These are phyloP conservation scores for Phyllosticta capitalensis DNA, from an alignment of 2,329 filamentous ascomycete species.

Conservation along the genomic window DNA sequence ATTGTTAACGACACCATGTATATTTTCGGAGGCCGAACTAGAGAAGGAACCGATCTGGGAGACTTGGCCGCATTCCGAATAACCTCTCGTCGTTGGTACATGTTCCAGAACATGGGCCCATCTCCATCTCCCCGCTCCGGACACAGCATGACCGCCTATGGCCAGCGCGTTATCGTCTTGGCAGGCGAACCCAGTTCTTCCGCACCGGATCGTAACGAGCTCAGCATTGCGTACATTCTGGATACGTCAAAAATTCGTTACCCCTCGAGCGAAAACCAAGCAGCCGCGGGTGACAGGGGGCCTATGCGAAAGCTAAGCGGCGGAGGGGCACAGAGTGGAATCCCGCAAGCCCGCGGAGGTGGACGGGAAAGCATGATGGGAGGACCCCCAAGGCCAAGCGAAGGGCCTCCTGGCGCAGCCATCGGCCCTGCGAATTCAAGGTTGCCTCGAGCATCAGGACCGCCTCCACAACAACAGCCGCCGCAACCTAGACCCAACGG, in stretches of 20 bases:
- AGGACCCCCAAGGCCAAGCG: slow-evolving; percentile 9
- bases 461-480: slow-evolving; percentile 55
- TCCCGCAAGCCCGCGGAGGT: slow-evolving; percentile 29
- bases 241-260: slow-evolving; percentile 96
- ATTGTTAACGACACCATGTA: slow-evolving; percentile 99
- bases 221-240: slow-evolving; percentile 81
- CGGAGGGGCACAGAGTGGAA: slow-evolving; percentile 37
- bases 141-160: slow-evolving; percentile 94
- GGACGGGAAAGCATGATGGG: slow-evolving; percentile 34
- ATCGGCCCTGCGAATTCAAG: slow-evolving; percentile 40
- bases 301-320: slow-evolving; percentile 32
- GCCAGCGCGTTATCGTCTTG: slow-evolving; percentile 84
- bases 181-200: slow-evolving; percentile 91
- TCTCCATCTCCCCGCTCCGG: slow-evolving; percentile 88
- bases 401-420: slow-evolving; percentile 16
- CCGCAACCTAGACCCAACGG: slow-evolving; percentile 46
- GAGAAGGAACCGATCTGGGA: slow-evolving; percentile 84
- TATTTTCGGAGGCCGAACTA: slow-evolving; percentile 90
- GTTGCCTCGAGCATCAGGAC: slow-evolving; percentile 51
- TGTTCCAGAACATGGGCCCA: slow-evolving; percentile 98
- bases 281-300: slow-evolving; percentile 19
- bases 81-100: slow-evolving; percentile 88
- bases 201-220: slow-evolving; percentile 67
- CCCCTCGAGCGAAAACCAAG: slow-evolving; percentile 58
- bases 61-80: slow-evolving; percentile 83